Evolutionary conservation across 2,329 filamentous ascomycete species (phyloP), one percentile per base, ranked within the genome.

Genomic region (Trichothecium roseum): DNA sequence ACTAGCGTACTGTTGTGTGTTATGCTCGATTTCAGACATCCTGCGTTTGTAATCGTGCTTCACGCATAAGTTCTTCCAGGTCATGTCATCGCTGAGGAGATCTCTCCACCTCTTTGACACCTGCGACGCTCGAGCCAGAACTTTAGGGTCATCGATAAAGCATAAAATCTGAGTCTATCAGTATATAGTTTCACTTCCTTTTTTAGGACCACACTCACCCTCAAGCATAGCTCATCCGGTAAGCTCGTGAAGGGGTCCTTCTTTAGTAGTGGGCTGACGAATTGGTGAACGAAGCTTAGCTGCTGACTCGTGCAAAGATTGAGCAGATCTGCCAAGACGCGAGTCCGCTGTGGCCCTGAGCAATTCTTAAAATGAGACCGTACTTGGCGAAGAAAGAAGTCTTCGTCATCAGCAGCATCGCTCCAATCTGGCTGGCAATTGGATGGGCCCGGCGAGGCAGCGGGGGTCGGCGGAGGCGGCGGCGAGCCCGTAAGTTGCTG

Each of bases 41-140:
- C 68, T 65, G 30, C 73, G 68, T 57, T 59, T 77, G 57, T 94
- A 98, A 42, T 91, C 87, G 56, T 94, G 89, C 60, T 94, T 95
- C 45, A 93, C 86, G 55, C 89, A 96, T 15, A 98, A 71, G 42
- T 91, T 86, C 64, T 94, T 95, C 91, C 91, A 98, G 1, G 91
- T 94, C 62, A 95, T 88, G 57, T 98, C 91, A 56, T 98, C 91
- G 53, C 83, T 89, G 34, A 98, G 70, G 7, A 98, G 70, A 57
- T 95, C 88, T 43, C 85, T 76, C 91, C 91, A 98, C 55, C 88
- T 75, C 44, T 79, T 79, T 36, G 91, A 98, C n/a, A 98, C 91
- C 56, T 96, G 89, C 5, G 89, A 94, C 35, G 91, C 84, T 54
- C 91, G 75, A 28, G 88, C 89, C 32, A 98, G 70, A 3, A 93